Conservation (phyloP, 441 rosid species). For the Aquilaria agallochum region DNA sequence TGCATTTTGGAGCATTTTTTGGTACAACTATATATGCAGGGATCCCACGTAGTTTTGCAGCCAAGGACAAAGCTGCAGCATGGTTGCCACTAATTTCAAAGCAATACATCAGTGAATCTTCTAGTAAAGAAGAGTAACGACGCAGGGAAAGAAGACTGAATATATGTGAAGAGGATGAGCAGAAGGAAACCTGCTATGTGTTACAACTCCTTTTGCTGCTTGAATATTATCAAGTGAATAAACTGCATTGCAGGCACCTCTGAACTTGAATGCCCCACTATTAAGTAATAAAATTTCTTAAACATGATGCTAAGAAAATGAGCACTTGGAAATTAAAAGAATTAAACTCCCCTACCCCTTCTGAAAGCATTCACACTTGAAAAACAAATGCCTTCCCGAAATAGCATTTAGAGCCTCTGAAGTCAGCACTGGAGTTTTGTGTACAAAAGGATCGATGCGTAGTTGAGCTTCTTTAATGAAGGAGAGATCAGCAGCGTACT, state of each 20-base stretch:
- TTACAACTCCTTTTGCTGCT: constrained; percentile 77
- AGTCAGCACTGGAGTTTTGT: constrained; percentile 65
- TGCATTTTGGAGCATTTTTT: constrained; percentile 82
- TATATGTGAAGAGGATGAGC: neutral
- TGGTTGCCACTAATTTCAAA: constrained; percentile 68
- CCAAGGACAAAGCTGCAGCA: constrained; percentile 93
- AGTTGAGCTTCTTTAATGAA: constrained; percentile 63
- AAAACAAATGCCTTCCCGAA: constrained; percentile 56
- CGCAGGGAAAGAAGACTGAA: neutral
- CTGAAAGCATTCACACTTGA: constrained; percentile 86
- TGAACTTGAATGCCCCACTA: constrained; percentile 89
- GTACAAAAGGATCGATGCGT: constrained; percentile 47
- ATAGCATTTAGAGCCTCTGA: constrained; percentile 59
- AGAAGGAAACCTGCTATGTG: constrained; percentile 62
- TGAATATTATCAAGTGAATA: constrained; percentile 55
- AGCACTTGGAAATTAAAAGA: neutral
- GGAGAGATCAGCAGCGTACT: constrained; percentile 75
- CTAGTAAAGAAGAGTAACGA: neutral
- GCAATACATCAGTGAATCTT: constrained; percentile 15
- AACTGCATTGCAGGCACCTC: constrained; percentile 92
- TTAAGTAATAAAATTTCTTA: constrained; percentile 11
- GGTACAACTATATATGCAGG: constrained; percentile 77
- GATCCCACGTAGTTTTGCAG: constrained; percentile 72
- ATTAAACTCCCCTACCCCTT: constrained; percentile 59
- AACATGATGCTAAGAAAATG: neutral